phyloP scores from a whole-genome alignment of 768 basidiomycete genomes.

The Clavulina sp. region DNA sequence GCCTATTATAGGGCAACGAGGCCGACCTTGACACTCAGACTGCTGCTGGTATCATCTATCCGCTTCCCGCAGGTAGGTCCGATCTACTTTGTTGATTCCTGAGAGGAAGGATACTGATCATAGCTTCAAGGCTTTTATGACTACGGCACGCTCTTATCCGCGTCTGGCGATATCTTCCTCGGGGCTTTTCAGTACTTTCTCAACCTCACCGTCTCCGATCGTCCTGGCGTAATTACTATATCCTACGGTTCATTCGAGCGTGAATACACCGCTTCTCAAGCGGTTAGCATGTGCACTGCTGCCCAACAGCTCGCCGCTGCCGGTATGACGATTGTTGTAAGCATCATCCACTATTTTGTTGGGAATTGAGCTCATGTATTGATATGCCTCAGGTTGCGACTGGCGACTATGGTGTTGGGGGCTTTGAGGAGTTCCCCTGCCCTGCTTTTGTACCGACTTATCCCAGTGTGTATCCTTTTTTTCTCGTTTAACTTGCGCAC shows the following conservation, averaged over 20 bases:
- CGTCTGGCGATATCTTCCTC: background rate
- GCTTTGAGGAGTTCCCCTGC: no score
- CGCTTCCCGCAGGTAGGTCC: no score
- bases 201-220: background rate
- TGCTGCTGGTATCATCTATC: no score
- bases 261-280: background rate
- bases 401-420: no score
- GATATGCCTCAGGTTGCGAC: no score
- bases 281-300: background rate
- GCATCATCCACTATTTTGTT: no score
- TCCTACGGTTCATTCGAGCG: background rate
- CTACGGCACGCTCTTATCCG: background rate
- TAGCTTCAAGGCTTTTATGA: background rate
- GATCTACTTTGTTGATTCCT: no score
- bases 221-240: background rate
- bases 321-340: background rate
- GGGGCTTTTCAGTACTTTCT: background rate
- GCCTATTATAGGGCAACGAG: background rate
- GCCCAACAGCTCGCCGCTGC: background rate
- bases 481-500: no score
- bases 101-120: no score
- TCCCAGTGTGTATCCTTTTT: no score
- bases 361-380: no score
- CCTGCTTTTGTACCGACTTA: no score
- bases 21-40: background rate